These are phyloP conservation scores for Cladosporium sp. DNA, from an alignment of 2,329 filamentous ascomycete genomes.

Conservation along the genomic window DNA sequence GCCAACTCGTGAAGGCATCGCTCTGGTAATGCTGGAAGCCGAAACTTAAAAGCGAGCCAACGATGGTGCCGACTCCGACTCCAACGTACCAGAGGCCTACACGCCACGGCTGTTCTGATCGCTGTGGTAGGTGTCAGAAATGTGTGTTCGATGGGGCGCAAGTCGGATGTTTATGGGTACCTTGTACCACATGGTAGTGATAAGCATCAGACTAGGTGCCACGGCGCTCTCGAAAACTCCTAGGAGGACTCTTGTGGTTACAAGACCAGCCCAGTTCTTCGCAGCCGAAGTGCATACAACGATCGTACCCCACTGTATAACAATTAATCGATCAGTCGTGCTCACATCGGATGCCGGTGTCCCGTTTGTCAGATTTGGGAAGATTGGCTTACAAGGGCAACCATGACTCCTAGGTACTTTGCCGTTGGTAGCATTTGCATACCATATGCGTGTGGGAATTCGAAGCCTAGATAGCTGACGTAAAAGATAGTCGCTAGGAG, in stretches of 20 bases:
- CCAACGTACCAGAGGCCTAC: slow-evolving; percentile 56
- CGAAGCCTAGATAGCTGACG: slow-evolving; percentile 56
- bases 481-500: slow-evolving; percentile 61
- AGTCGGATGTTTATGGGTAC: slow-evolving; percentile 26
- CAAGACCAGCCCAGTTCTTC: slow-evolving; percentile 52
- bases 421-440: slow-evolving; percentile 57
- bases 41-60: slow-evolving; percentile 63
- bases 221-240: slow-evolving; percentile 67
- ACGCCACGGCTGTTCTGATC: slow-evolving; percentile 44
- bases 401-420: slow-evolving; percentile 52
- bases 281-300: slow-evolving; percentile 55
- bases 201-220: slow-evolving; percentile 61
- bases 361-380: slow-evolving; percentile 28
- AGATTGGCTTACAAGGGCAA: slow-evolving; percentile 33
- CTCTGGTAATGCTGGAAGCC: slow-evolving; percentile 28
- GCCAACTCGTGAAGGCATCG: slow-evolving; percentile 17
- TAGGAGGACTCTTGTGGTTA: slow-evolving; percentile 58
- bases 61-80: slow-evolving; percentile 67
- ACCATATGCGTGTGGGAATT: slow-evolving; percentile 54
- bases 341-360: too few relatives aligned
- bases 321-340: too few relatives aligned
- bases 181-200: slow-evolving; percentile 67
- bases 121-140: not conserved
- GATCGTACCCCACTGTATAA: slow-evolving; percentile 61
- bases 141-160: too few relatives aligned